Evolutionary conservation across 768 basidiomycete genomes (phyloP), one percentile per base, ranked within the genome.

Genomic region (Lentinula raphanica): DNA sequence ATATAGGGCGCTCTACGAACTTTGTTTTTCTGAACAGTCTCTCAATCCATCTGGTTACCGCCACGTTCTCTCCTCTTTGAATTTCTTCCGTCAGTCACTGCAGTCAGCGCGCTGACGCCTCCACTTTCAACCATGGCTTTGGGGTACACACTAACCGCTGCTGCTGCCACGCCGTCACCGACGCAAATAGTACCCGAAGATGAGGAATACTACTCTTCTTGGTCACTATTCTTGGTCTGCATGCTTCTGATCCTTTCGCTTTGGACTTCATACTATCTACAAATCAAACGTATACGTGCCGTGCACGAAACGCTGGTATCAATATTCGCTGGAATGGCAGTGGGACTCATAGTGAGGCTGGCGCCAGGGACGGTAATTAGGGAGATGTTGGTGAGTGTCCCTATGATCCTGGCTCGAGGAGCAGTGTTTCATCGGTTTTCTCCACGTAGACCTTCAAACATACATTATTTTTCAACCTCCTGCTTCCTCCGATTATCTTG

Each of bases 401-500:
- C 2, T 44, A 25, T 25, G 17, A 5, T 42, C 42, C 11, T 25
- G 28, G n/a, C n/a, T n/a, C 9, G 8, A 11, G 21, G 19, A 19
- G 29, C 8, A 3, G 23, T 0, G 21, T 25, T 4, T 23, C 17
- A 35, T 21, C 23, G 15, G 8, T 28, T 39, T 23, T 25, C 8
- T 1, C 17, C 36, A 36, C 55, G 63, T 2, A 96, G 94, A 94
- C 92, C 8, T 96, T 96, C 80, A 92, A 91, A 70, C 93, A 96
- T 68, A 98, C 96, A 2, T 79, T 98, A 50, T 96, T 99, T 78
- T 97, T 98, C 79, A 98, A 99, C 71, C 80, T 98, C 21, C 79
- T 99, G n/a, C 83, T 98, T 3, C 97, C 96, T 5, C 97, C 97
- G 1, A 99, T 99, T 69, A 99, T 99, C 68, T 76, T 99, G 39